These are phyloP conservation scores for Kondoa subrosea DNA, from an alignment of 768 basidiomycete genomes.

Conservation along the genomic window DNA sequence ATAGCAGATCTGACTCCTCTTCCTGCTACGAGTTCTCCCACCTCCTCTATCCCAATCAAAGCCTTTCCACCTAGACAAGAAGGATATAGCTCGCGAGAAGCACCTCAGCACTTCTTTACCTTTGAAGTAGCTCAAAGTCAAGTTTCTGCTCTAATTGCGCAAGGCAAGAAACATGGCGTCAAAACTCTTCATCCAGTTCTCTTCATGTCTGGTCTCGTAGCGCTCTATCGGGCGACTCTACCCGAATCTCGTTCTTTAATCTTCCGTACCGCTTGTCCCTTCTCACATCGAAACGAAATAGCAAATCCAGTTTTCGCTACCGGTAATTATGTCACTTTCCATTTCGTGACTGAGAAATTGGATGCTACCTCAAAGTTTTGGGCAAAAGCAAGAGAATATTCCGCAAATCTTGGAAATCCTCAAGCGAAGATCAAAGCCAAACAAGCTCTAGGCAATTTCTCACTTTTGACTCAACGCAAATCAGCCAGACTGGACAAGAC, in stretches of 20 bases:
- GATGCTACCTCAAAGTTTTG: neutral
- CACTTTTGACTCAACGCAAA: neutral
- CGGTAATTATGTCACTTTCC: neutral
- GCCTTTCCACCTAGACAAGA: neutral
- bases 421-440: neutral
- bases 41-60: neutral
- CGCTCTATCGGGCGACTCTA: neutral
- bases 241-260: neutral
- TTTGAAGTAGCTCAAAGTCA: neutral
- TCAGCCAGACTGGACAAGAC: neutral
- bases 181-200: neutral
- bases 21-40: neutral
- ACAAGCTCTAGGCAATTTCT: neutral
- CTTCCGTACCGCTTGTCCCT: neutral
- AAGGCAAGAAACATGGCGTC: neutral
- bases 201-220: neutral
- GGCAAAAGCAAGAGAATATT: neutral
- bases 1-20: neutral
- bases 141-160: neutral
- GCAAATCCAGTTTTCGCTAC: neutral
- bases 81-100: neutral
- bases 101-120: neutral
- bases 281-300: neutral
- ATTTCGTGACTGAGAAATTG: neutral
- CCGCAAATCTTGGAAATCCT: neutral